A percentile compares a stretch with the other conserved stretches of the same genome.
phyloP scores from a whole-genome alignment of 768 basidiomycete genomes.

The Boletus coccyginus region DNA sequence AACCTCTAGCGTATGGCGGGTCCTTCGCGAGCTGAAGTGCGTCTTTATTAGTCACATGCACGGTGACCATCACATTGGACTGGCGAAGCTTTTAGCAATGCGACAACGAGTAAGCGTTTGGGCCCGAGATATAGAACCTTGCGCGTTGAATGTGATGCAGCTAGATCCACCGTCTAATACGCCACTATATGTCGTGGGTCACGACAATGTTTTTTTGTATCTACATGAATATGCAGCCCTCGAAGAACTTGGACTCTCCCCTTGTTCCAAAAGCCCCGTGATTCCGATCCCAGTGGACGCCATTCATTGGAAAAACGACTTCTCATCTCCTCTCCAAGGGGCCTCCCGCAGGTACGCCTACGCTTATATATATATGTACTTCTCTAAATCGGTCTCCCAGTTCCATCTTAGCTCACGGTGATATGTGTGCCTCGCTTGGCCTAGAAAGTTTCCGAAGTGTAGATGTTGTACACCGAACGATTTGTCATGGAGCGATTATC shows the following conservation, averaged over 20 bases:
- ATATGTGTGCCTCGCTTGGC: conserved; percentile 53
- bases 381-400: conserved; percentile 31
- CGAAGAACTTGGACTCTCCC: conserved; percentile 64
- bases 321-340: conserved; percentile 30
- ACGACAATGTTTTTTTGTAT: conserved; percentile 56
- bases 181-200: conserved; percentile 71
- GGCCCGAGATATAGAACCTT: background rate
- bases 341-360: conserved; percentile 2
- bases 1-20: conserved; percentile 46
- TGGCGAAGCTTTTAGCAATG: conserved; percentile 69
- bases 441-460: conserved; percentile 63
- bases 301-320: conserved; percentile 44
- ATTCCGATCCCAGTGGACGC: conserved; percentile 55
- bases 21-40: conserved; percentile 69
- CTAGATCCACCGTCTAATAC: conserved; percentile 57
- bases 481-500: conserved; percentile 70
- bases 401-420: conserved; percentile 38
- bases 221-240: conserved; percentile 71
- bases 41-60: conserved; percentile 90
- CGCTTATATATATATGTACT: background rate
- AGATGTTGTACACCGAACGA: conserved; percentile 68
- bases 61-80: conserved; percentile 88
- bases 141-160: conserved; percentile 35
- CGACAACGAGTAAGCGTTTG: conserved; percentile 53
- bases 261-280: conserved; percentile 47